phyloP scores from a whole-genome alignment of 495 filamentous ascomycete genomes.

The Entonaema liquescens region DNA sequence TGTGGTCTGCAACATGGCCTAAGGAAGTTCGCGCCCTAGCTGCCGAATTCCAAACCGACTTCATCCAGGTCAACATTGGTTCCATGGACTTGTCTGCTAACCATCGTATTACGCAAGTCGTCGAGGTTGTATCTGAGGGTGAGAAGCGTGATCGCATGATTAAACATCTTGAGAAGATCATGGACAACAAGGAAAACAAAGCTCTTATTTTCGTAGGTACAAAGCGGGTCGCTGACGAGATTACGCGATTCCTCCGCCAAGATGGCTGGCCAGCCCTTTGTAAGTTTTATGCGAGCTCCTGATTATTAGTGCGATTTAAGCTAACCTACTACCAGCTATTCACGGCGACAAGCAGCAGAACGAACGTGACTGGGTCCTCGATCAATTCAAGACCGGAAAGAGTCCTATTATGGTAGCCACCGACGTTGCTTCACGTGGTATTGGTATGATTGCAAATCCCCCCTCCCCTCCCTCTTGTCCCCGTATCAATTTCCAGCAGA shows the following conservation, averaged over 20 bases:
- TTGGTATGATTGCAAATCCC: slow-evolving; percentile 90
- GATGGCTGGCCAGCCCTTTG: slow-evolving; percentile 98
- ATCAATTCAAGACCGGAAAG: slow-evolving; percentile 98
- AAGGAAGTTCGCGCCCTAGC: slow-evolving; percentile 97
- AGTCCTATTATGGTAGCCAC: slow-evolving; percentile 98
- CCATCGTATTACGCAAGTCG: slow-evolving; percentile 96
- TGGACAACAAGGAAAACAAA: slow-evolving; percentile 95
- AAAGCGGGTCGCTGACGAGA: slow-evolving; percentile 98
- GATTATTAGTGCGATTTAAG: neutral
- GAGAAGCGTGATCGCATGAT: slow-evolving; percentile 98
- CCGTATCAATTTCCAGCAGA: slow-evolving; percentile 71
- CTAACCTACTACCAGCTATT: slow-evolving; percentile 76
- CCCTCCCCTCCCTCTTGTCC: slow-evolving; percentile 51
- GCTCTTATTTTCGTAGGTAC: slow-evolving; percentile 95
- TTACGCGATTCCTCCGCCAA: slow-evolving; percentile 97
- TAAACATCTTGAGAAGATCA: slow-evolving; percentile 97
- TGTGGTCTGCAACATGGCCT: slow-evolving; percentile 99
- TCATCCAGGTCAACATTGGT: slow-evolving; percentile 99
- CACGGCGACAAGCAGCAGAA: slow-evolving; percentile 99
- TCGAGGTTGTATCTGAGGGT: slow-evolving; percentile 93
- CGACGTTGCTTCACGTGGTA: slow-evolving; percentile 98
- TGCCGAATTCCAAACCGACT: slow-evolving; percentile 93
- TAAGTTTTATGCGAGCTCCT: slow-evolving; percentile 59
- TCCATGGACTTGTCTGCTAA: slow-evolving; percentile 97
- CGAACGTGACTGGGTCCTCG: slow-evolving; percentile 99